A percentile compares a stretch with the other conserved stretches of the same genome.
phyloP scores from a whole-genome alignment of 441 rosid species.

The Metrosideros polymorpha region DNA sequence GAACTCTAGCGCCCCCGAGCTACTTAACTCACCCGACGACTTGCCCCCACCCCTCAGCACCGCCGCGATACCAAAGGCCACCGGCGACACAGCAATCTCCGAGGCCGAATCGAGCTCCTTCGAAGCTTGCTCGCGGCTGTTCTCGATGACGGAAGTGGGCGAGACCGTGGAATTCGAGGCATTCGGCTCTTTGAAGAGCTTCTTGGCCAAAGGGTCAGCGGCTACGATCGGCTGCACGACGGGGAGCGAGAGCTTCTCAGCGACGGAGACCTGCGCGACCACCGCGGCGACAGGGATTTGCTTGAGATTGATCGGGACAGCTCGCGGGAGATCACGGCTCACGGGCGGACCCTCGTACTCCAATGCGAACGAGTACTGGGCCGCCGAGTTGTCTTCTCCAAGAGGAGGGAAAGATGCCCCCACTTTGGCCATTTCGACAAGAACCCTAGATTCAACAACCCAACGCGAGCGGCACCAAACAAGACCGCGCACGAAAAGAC shows the following conservation, averaged over 20 bases:
- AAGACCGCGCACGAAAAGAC: neutral
- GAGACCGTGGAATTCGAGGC: slow-evolving; percentile 14
- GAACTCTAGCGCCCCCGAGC: slow-evolving; percentile 40
- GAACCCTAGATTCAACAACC: neutral
- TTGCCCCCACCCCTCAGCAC: slow-evolving; percentile 22
- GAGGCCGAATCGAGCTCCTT: slow-evolving; percentile 29
- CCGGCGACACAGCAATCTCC: slow-evolving; percentile 71
- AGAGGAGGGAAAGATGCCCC: neutral
- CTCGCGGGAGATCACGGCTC: slow-evolving; percentile 73
- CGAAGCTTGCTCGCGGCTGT: slow-evolving; percentile 10
- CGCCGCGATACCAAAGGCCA: slow-evolving; percentile 53
- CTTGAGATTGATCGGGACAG: slow-evolving; percentile 70
- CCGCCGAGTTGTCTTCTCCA: slow-evolving; percentile 28
- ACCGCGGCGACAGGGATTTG: slow-evolving; percentile 83
- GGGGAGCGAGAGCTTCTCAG: slow-evolving; percentile 55
- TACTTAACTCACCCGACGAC: slow-evolving; percentile 56
- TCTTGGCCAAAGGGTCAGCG: slow-evolving; percentile 24
- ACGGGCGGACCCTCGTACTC: slow-evolving; percentile 89
- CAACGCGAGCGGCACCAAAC: neutral
- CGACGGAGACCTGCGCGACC: slow-evolving; percentile 54
- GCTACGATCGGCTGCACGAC: slow-evolving; percentile 70
- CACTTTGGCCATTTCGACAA: slow-evolving; percentile 24
- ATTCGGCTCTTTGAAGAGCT: slow-evolving; percentile 24
- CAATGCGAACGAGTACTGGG: slow-evolving; percentile 61
- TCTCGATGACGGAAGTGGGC: slow-evolving; percentile 31